Evolutionary conservation across 768 basidiomycete species (phyloP).

Genomic region (Pleurotus salmoneostramineus): DNA sequence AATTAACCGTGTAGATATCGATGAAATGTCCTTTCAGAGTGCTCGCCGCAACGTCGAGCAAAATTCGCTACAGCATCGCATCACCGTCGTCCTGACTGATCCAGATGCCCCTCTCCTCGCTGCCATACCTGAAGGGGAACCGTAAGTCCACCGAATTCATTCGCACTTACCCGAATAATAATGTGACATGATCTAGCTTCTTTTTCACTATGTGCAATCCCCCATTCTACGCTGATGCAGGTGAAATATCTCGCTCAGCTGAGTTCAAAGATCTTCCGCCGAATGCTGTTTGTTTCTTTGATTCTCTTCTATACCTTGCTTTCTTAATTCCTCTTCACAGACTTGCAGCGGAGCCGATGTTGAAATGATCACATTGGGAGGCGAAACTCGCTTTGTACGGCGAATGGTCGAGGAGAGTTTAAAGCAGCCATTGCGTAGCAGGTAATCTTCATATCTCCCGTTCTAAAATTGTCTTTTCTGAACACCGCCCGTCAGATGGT

Average conservation of each 20-base stretch:
- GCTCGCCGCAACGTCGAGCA: conserved; percentile 53
- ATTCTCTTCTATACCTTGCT: background rate
- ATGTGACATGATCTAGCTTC: conserved; percentile 32
- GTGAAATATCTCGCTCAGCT: conserved; percentile 61
- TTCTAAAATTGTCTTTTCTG: background rate
- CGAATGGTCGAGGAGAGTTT: conserved; percentile 78
- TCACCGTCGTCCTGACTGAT: conserved; percentile 40
- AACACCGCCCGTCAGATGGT: conserved; percentile 58
- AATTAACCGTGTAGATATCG: conserved; percentile 53
- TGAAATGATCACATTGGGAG: conserved; percentile 89
- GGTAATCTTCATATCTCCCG: conserved; percentile 33
- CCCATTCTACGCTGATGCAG: conserved; percentile 80
- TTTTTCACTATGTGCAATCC: conserved; percentile 96
- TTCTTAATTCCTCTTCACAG: conserved; percentile 29
- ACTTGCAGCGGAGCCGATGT: conserved; percentile 81
- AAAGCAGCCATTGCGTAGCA: conserved; percentile 43
- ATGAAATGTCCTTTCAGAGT: conserved; percentile 50
- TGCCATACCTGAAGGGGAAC: conserved; percentile 19
- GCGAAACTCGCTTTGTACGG: conserved; percentile 76
- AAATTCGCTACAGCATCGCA: conserved; percentile 53
- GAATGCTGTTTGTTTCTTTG: conserved; percentile 53
- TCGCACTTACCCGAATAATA: background rate
- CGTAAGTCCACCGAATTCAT: background rate
- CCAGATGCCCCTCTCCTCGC: conserved; percentile 42
- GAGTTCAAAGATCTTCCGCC: conserved; percentile 64